Evolutionary conservation across 352 stramenopile species (phyloP).

Genomic region (Phytophthora meadii): DNA sequence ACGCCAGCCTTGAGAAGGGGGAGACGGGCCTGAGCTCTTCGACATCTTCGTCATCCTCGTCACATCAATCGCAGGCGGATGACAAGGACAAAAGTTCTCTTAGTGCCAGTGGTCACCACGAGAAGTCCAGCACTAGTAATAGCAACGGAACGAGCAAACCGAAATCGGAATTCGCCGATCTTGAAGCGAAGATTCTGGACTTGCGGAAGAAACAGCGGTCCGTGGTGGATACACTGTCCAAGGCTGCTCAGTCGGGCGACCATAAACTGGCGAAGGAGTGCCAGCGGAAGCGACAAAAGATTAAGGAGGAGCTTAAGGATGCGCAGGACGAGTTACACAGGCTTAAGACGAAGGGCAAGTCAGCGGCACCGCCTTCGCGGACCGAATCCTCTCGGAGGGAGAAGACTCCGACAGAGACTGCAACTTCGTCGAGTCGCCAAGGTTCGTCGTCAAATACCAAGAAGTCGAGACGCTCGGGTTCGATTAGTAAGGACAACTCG

Average conservation of each 20-base stretch:
- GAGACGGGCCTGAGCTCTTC: slow-evolving; percentile 46
- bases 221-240: slow-evolving; percentile 75
- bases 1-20: slow-evolving; percentile 47
- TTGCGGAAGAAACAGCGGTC: slow-evolving; percentile 81
- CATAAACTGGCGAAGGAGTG: slow-evolving; percentile 81
- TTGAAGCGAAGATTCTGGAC: slow-evolving; percentile 80
- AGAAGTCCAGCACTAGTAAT: slow-evolving; percentile 38
- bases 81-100: slow-evolving; percentile 38
- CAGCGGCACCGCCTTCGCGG: slow-evolving; percentile 8
- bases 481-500: slow-evolving; percentile 43
- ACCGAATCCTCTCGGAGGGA: slow-evolving; percentile 24
- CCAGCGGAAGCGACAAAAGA: slow-evolving; percentile 71
- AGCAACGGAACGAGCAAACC: slow-evolving; percentile 35
- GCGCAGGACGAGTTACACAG: slow-evolving; percentile 72
- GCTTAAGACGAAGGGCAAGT: slow-evolving; percentile 57
- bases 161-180: slow-evolving; percentile 56
- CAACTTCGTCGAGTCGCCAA: slow-evolving; percentile 24
- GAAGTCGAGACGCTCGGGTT: slow-evolving; percentile 36
- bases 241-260: slow-evolving; percentile 73
- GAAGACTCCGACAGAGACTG: slow-evolving; percentile 18
- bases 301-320: slow-evolving; percentile 80
- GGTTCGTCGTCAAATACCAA: slow-evolving; percentile 26
- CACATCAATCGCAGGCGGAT: slow-evolving; percentile 42
- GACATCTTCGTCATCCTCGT: slow-evolving; percentile 49
- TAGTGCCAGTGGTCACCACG: slow-evolving; percentile 22